Percentiles rank a stretch among this genome's conserved stretches.
Conservation (phyloP, 2,329 filamentous ascomycete species). For the Epichloe elymi region DNA sequence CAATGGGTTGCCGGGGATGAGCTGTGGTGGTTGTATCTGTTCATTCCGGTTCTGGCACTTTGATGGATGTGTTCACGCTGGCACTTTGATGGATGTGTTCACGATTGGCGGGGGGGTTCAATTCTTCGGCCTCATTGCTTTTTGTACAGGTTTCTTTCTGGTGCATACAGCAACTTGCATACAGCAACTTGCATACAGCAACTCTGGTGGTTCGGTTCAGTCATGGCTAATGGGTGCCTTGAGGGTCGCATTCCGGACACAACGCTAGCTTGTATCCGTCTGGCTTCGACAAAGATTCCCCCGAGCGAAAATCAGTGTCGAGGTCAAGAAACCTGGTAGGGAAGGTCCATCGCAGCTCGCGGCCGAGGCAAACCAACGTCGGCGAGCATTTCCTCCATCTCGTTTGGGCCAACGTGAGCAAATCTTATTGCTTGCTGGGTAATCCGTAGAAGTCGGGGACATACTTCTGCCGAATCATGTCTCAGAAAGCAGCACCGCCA, state of each 20-base stretch:
- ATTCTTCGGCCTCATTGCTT: not conserved
- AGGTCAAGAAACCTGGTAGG: conserved; percentile 57
- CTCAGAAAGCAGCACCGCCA: conserved; percentile 29
- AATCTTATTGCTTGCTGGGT: not conserved
- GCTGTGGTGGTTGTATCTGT: too few relatives aligned
- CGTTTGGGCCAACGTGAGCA: not conserved
- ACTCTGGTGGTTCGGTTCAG: too few relatives aligned
- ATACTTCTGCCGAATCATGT: conserved; percentile 35
- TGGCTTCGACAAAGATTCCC: conserved; percentile 36
- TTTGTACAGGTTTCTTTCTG: too few relatives aligned
- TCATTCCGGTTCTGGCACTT: too few relatives aligned
- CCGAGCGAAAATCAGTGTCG: conserved; percentile 47
- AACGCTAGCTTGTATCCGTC: conserved; percentile 43
- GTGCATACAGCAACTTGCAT: too few relatives aligned
- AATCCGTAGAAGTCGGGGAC: conserved; percentile 26
- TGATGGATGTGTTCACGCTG: too few relatives aligned
- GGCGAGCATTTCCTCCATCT: not conserved
- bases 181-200: too few relatives aligned
- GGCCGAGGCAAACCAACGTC: conserved; percentile 30
- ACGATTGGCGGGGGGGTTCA: too few relatives aligned
- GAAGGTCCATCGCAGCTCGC: conserved; percentile 48
- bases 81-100: too few relatives aligned
- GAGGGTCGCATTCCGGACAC: conserved; percentile 53
- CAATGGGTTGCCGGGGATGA: conserved; percentile 44
- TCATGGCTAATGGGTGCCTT: too few relatives aligned